Percentiles rank a stretch among this genome's conserved stretches.
These are phyloP conservation scores for Calonectria pauciramosa DNA, from an alignment of 2,329 filamentous ascomycete genomes.

Conservation along the genomic window DNA sequence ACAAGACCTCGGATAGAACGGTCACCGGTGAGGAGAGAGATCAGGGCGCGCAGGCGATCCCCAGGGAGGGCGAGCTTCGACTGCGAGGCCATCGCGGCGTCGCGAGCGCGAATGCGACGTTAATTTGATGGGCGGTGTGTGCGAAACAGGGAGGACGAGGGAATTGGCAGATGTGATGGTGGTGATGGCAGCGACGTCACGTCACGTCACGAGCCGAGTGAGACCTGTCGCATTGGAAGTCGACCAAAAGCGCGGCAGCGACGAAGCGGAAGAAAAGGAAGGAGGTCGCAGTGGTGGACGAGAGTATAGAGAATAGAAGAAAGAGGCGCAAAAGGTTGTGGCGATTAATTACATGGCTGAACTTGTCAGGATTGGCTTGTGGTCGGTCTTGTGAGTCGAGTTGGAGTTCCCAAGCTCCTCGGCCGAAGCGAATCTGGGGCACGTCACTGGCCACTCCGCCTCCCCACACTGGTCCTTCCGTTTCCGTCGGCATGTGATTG, in stretches of 20 bases:
- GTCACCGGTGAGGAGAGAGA: constrained; percentile 65
- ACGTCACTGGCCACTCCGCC: constrained; percentile 34
- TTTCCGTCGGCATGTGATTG: constrained; percentile 46
- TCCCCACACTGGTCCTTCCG: constrained; percentile 39
- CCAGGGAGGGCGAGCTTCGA: constrained; percentile 76
- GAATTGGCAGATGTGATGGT: background rate
- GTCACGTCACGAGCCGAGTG: constrained; percentile 35
- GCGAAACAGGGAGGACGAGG: background rate
- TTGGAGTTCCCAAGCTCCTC: constrained; percentile 41
- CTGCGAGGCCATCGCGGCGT: constrained; percentile 75
- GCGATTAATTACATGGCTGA: constrained; percentile 16
- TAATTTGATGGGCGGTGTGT: background rate
- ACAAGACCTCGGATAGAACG: constrained; percentile 76
- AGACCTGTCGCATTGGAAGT: constrained; percentile 27
- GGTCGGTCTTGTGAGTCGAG: constrained; percentile 17
- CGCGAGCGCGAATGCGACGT: constrained; percentile 7
- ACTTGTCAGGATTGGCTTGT: constrained; percentile 3
- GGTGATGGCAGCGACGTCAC: constrained; percentile 41
- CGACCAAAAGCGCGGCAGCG: constrained; percentile 7
- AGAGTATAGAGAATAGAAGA: background rate
- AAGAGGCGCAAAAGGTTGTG: background rate
- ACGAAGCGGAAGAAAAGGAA: background rate
- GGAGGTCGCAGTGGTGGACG: background rate
- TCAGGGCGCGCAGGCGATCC: constrained; percentile 64
- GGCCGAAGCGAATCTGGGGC: constrained; percentile 45